phyloP scores from a whole-genome alignment of 2,329 filamentous ascomycete genomes.

The Cytospora paraplurivora region DNA sequence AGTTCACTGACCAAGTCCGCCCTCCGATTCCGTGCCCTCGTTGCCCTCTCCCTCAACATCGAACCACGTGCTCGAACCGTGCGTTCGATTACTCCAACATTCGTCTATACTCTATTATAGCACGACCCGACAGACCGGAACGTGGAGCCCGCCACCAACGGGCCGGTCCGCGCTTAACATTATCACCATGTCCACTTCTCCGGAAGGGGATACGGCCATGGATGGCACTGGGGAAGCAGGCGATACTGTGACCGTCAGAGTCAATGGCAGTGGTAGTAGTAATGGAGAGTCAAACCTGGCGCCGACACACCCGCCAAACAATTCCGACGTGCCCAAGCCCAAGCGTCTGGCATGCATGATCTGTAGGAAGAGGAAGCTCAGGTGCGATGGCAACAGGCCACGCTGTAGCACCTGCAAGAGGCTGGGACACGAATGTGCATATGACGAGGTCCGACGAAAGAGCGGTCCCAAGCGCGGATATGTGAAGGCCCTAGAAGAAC shows the following conservation, averaged over 20 bases:
- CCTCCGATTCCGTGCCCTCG: background rate
- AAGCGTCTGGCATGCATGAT: constrained; percentile 95
- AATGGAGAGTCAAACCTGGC: constrained; percentile 40
- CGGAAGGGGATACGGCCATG: constrained; percentile 42
- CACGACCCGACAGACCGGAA: constrained; percentile 6
- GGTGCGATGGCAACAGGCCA: constrained; percentile 82
- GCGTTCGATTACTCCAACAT: background rate
- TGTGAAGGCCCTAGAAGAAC: constrained; percentile 89
- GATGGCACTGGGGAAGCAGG: constrained; percentile 24
- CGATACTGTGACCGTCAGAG: constrained; percentile 26
- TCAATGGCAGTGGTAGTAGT: constrained; percentile 34
- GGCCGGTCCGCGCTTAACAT: constrained; percentile 14
- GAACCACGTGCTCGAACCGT: background rate
- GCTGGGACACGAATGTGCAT: constrained; percentile 84
- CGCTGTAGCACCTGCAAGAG: constrained; percentile 87
- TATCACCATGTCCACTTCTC: constrained; percentile 40
- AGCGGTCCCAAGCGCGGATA: constrained; percentile 94
- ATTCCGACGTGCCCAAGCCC: constrained; percentile 68
- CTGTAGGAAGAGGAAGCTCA: constrained; percentile 88
- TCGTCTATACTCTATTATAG: background rate
- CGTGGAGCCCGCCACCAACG: constrained; percentile 10
- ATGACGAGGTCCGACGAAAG: constrained; percentile 91
- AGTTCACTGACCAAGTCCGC: background rate
- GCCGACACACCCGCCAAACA: constrained; percentile 44
- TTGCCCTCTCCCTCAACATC: background rate